Conservation (phyloP, 2,329 filamentous ascomycete species). For the Aspergillus pseudoglaucus region DNA sequence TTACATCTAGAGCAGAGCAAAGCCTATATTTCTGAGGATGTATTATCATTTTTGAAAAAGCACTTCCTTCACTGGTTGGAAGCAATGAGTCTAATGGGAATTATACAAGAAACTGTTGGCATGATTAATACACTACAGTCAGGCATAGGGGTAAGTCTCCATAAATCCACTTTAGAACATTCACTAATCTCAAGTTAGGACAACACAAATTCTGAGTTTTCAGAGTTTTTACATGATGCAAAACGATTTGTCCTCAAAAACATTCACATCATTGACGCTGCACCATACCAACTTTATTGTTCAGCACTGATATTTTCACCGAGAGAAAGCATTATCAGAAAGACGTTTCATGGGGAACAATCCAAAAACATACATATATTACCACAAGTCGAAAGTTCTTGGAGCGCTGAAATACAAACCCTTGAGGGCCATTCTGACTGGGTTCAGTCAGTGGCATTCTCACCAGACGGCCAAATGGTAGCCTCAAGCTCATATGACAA, state of each 20-base stretch:
- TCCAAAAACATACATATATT: background rate
- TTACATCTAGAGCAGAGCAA: constrained; percentile 15
- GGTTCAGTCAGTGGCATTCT: constrained; percentile 20
- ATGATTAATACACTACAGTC: constrained; percentile 12
- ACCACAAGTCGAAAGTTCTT: constrained; percentile 4
- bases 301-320: background rate
- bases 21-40: background rate
- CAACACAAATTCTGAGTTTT: background rate
- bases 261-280: constrained; percentile 15
- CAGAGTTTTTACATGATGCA: constrained; percentile 21
- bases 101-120: constrained; percentile 9
- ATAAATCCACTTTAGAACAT: background rate
- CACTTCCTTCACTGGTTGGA: constrained; percentile 22
- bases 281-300: constrained; percentile 10
- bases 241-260: constrained; percentile 22
- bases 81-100: constrained; percentile 14
- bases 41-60: constrained; percentile 9
- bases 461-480: constrained; percentile 11
- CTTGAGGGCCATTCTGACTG: constrained; percentile 13
- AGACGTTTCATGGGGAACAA: background rate
- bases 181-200: background rate
- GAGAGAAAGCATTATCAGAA: background rate
- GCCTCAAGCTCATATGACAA: constrained; percentile 13
- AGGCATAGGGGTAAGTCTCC: constrained; percentile 6
- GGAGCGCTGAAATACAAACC: constrained; percentile 18